Conservation (phyloP, 768 basidiomycete species). For the Rhodotorula diobovata region DNA sequence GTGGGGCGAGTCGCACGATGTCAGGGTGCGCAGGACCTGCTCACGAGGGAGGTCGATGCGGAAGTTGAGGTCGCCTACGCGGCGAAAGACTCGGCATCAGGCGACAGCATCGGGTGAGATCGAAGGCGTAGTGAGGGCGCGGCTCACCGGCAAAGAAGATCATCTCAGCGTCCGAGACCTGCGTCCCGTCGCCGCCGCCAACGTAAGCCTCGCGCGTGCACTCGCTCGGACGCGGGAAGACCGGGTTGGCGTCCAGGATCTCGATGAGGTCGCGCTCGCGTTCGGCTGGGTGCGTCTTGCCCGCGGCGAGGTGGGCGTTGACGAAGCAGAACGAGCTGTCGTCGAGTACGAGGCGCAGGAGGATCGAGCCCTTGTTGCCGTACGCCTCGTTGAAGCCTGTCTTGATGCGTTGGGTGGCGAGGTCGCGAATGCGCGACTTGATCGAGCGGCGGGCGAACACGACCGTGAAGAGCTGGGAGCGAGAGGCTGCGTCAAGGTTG, state of each 20-base stretch:
- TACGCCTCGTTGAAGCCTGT: constrained; percentile 84
- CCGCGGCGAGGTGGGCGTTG: constrained; percentile 84
- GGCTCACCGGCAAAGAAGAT: constrained; percentile 62
- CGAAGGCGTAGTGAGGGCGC: neutral
- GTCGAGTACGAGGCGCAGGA: constrained; percentile 63
- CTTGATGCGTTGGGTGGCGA: constrained; percentile 75
- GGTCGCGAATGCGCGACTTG: constrained; percentile 58
- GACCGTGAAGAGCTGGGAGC: constrained; percentile 58
- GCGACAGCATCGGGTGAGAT: neutral
- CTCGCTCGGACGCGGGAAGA: constrained; percentile 14
- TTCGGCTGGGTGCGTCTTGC: constrained; percentile 42
- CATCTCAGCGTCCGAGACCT: constrained; percentile 88
- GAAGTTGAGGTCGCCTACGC: constrained; percentile 83
- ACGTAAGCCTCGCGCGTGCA: constrained; percentile 54
- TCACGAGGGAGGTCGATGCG: constrained; percentile 89
- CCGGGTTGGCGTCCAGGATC: constrained; percentile 70
- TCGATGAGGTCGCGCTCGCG: constrained; percentile 81
- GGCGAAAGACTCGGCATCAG: too few species aligned
- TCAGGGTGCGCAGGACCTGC: constrained; percentile 64
- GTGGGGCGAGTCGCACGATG: constrained; percentile 30
- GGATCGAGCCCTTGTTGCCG: constrained; percentile 67
- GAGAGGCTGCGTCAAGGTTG: too few species aligned
- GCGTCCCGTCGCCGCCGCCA: constrained; percentile 87
- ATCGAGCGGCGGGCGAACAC: constrained; percentile 53
- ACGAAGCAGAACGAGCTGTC: constrained; percentile 90